Conservation (phyloP, 768 basidiomycete species). For the Boletellus ananas region DNA sequence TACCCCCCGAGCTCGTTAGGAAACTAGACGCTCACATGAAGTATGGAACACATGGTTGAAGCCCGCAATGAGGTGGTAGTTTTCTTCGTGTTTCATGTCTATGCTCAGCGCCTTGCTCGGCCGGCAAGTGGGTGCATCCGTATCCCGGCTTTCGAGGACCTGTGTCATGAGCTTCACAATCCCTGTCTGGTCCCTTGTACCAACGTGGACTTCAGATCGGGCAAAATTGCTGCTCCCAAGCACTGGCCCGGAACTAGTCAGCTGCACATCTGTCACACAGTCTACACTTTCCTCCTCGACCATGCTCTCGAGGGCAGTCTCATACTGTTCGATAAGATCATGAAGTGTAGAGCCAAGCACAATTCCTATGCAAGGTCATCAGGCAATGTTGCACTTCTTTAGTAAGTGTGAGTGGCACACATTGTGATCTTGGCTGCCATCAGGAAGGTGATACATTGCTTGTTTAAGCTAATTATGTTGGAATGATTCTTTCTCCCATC, state of each 20-base stretch:
- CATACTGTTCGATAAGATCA: conserved; percentile 24
- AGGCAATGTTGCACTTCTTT: too few species aligned
- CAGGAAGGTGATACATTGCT: too few species aligned
- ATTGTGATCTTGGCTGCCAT: too few species aligned
- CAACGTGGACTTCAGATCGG: background rate
- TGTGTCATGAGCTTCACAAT: conserved; percentile 21
- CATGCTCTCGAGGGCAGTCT: conserved; percentile 28
- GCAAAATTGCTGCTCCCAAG: background rate
- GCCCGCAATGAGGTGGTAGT: conserved; percentile 53
- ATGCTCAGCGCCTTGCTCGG: conserved; percentile 36
- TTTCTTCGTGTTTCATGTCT: conserved; percentile 54
- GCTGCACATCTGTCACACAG: conserved; percentile 13
- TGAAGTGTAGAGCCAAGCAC: too few species aligned
- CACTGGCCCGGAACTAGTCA: conserved; percentile 15
- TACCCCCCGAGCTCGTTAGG: background rate
- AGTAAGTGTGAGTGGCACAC: too few species aligned
- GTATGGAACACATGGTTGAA: conserved; percentile 67
- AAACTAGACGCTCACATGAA: conserved; percentile 44
- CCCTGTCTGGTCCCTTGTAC: conserved; percentile 3
- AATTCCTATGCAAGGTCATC: too few species aligned
- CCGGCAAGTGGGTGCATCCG: conserved; percentile 23
- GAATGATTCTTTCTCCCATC: too few species aligned
- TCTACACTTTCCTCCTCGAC: conserved; percentile 8
- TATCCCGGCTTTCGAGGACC: background rate
- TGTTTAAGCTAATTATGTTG: too few species aligned